Conservation (phyloP, 83 land plant genomes). For the Thuja plicata region DNA sequence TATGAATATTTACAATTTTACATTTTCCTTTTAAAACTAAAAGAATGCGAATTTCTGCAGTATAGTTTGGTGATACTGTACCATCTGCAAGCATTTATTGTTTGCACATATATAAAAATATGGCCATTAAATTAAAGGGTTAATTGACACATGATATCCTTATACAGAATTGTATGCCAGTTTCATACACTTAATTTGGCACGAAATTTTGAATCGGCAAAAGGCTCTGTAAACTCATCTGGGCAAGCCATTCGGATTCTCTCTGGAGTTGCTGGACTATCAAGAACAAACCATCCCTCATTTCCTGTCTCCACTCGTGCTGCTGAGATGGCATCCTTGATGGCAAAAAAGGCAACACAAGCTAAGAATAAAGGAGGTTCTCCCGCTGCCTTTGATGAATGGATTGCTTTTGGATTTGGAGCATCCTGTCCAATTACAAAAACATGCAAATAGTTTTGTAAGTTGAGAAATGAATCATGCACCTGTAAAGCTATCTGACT, state of each 20-base stretch:
- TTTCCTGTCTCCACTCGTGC: constrained; percentile 66
- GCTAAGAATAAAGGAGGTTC: constrained; percentile 96
- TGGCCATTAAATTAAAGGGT: not conserved
- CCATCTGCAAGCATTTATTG: not conserved
- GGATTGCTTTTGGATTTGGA: constrained; percentile 82
- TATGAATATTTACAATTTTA: not conserved
- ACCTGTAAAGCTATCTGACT: not conserved
- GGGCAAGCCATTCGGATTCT: constrained; percentile 91
- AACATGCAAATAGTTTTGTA: not conserved
- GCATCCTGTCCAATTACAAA: constrained; percentile 52
- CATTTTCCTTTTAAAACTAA: not conserved
- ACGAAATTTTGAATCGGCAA: constrained; percentile 39
- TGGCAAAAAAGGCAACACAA: constrained; percentile 74
- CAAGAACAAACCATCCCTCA: constrained; percentile 76
- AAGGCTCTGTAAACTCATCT: constrained; percentile 65
- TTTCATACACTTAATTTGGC: constrained; percentile 77
- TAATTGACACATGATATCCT: not conserved
- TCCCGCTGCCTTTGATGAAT: constrained; percentile 94
- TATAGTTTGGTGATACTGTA: not conserved
- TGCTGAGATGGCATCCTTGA: constrained; percentile 87
- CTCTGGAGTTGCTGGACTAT: constrained; percentile 91
- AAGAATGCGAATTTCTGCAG: not conserved
- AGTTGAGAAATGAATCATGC: not conserved
- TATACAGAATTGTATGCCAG: not conserved
- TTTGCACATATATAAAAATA: not conserved